A percentile compares a stretch with the other conserved stretches of the same genome.
phyloP scores from a whole-genome alignment of 208 protist species.

The Trypanosoma brucei region DNA sequence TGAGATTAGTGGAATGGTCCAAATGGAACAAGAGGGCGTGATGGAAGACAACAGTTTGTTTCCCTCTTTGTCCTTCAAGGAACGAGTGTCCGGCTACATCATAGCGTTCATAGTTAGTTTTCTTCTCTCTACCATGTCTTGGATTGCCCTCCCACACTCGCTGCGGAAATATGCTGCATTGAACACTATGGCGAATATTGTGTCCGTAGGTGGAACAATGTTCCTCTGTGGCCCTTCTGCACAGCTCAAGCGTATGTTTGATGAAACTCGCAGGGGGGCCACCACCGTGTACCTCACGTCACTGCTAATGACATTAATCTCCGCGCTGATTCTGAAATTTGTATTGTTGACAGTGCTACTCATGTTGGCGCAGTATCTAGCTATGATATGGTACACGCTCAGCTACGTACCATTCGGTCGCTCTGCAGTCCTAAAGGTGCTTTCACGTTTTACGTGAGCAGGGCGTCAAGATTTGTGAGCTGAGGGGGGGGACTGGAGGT shows the following conservation, averaged over 20 bases:
- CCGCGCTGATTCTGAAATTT: slow-evolving; percentile 38
- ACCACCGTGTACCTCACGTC: slow-evolving; percentile 48
- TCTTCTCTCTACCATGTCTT: slow-evolving; percentile 53
- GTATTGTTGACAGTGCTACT: slow-evolving; percentile 44
- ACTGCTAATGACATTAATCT: slow-evolving; percentile 56
- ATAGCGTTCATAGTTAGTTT: slow-evolving; percentile 37
- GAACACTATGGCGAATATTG: slow-evolving; percentile 53
- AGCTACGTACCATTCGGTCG: slow-evolving; percentile 73
- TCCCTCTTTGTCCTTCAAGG: slow-evolving; percentile 44
- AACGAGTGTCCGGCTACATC: slow-evolving; percentile 55
- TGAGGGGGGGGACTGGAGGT: background rate
- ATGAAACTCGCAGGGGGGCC: slow-evolving; percentile 38
- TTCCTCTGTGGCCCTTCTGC: slow-evolving; percentile 60
- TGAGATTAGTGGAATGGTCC: slow-evolving; percentile 5
- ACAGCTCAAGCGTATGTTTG: slow-evolving; percentile 69
- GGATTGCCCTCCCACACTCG: slow-evolving; percentile 23
- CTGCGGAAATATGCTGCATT: slow-evolving; percentile 49
- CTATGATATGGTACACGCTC: slow-evolving; percentile 68
- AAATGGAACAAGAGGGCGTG: slow-evolving; percentile 1
- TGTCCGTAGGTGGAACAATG: slow-evolving; percentile 48
- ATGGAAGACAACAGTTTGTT: slow-evolving; percentile 29
- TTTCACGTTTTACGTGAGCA: background rate
- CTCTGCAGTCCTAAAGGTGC: slow-evolving; percentile 24
- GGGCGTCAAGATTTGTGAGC: background rate
- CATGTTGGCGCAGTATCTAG: slow-evolving; percentile 59